A percentile compares a stretch with the other conserved stretches of the same genome.
These are phyloP conservation scores for Coemansia sp. DNA, from an alignment of 192 early-diverging fungal genomes.

Conservation along the genomic window DNA sequence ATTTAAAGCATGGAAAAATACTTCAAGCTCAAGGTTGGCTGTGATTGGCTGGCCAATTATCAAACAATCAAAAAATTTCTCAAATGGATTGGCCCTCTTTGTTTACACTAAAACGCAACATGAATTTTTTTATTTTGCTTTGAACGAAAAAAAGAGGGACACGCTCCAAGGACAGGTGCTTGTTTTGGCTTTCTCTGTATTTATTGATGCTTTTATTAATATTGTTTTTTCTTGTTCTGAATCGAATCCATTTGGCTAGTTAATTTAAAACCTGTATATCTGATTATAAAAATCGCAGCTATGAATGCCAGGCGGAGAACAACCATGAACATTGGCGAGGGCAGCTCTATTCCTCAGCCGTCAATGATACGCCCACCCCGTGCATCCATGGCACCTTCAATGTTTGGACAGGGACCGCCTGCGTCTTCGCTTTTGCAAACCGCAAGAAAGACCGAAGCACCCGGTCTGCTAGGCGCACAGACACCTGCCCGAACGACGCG, in stretches of 20 bases:
- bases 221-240: background rate
- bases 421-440: conserved; percentile 32
- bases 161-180: background rate
- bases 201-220: background rate
- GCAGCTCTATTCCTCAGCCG: conserved; percentile 52
- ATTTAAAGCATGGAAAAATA: background rate
- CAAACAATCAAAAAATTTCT: background rate
- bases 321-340: conserved; percentile 55
- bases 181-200: background rate
- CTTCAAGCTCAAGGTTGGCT: background rate
- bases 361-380: conserved; percentile 47
- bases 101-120: background rate
- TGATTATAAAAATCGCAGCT: background rate
- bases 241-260: background rate
- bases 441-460: conserved; percentile 32
- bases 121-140: background rate
- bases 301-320: conserved; percentile 50
- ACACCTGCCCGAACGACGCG: conserved; percentile 33
- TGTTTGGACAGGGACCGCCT: conserved; percentile 33
- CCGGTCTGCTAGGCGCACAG: conserved; percentile 31
- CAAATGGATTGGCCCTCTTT: background rate
- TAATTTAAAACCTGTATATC: background rate
- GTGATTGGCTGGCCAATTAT: background rate
- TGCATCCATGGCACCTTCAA: conserved; percentile 53
- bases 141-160: background rate